Percentiles rank a stretch among this genome's conserved stretches.
Conservation (phyloP, 192 early-diverging fungal genomes). For the Backusella parvicylindrica region DNA sequence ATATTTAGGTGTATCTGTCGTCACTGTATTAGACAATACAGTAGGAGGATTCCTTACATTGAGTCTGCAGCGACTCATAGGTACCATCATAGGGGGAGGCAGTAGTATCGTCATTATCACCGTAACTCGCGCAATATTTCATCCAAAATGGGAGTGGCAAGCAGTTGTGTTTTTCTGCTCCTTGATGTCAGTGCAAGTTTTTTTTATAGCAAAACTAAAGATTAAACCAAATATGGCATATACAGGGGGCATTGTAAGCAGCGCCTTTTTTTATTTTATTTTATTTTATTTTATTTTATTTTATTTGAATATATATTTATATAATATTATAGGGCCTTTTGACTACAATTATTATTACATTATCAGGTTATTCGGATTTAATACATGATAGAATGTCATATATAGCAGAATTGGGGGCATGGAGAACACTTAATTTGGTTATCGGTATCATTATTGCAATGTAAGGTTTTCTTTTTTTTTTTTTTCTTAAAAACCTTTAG, state of each 20-base stretch:
- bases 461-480: slow-evolving; percentile 5
- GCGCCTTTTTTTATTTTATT: background rate
- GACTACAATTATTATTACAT: slow-evolving; percentile 7
- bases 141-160: slow-evolving; percentile 17
- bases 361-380: slow-evolving; percentile 9
- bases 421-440: slow-evolving; percentile 16
- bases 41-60: slow-evolving; percentile 10
- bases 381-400: slow-evolving; percentile 1
- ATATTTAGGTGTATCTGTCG: slow-evolving; percentile 8
- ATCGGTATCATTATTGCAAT: slow-evolving; percentile 13
- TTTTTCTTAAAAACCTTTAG: background rate
- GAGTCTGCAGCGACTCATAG: slow-evolving; percentile 8
- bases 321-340: slow-evolving; percentile 11
- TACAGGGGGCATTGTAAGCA: slow-evolving; percentile 18
- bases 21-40: slow-evolving; percentile 12
- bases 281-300: background rate
- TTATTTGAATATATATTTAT: background rate
- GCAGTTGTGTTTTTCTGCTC: slow-evolving; percentile 1
- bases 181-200: slow-evolving; percentile 13
- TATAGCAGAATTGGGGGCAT: background rate
- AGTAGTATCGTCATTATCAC: background rate
- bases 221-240: slow-evolving; percentile 9
- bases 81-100: background rate
- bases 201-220: slow-evolving; percentile 18
- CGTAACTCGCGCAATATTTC: slow-evolving; percentile 2